A percentile compares a stretch with the other conserved stretches of the same genome.
Evolutionary conservation across 176 grass and related monocot species (phyloP).

Genomic region (Oryza rufipogon): DNA sequence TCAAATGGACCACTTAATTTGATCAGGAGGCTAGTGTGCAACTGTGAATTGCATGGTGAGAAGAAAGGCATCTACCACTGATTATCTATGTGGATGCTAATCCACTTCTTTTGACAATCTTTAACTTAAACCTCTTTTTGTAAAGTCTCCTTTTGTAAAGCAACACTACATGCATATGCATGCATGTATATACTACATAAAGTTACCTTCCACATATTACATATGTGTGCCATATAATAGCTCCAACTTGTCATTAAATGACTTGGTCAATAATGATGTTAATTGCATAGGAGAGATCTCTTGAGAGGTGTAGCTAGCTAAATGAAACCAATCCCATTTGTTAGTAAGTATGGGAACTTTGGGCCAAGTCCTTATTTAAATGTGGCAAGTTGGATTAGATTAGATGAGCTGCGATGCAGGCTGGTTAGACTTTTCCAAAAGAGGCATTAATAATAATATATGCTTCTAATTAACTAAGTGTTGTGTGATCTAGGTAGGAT

Average conservation of each 20-base stretch:
- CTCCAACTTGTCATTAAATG: not conserved
- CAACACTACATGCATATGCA: not conserved
- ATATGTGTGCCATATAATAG: not conserved
- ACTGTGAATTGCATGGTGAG: slow-evolving; percentile 8
- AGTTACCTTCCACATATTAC: not conserved
- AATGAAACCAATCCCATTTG: not conserved
- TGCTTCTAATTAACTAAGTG: not conserved
- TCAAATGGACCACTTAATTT: slow-evolving; percentile 9
- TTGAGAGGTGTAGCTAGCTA: not conserved
- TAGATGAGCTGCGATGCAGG: not conserved
- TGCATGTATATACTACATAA: not conserved
- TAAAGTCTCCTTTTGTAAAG: slow-evolving; percentile 35
- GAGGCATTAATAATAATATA: not conserved
- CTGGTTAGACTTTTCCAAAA: not conserved
- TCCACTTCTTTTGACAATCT: slow-evolving; percentile 18
- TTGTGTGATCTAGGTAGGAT: not conserved
- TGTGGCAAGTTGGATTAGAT: not conserved
- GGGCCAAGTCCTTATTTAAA: not conserved
- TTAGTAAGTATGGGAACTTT: not conserved
- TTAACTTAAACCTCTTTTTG: slow-evolving; percentile 19
- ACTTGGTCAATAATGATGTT: not conserved
- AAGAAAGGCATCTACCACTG: not conserved
- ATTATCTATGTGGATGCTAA: not conserved
- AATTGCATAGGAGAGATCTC: not conserved
- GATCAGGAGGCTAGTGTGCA: not conserved